Base-by-base conservation (phyloP, 345 rosid genomes). In the Eucalyptus guilfoylei region DNA sequence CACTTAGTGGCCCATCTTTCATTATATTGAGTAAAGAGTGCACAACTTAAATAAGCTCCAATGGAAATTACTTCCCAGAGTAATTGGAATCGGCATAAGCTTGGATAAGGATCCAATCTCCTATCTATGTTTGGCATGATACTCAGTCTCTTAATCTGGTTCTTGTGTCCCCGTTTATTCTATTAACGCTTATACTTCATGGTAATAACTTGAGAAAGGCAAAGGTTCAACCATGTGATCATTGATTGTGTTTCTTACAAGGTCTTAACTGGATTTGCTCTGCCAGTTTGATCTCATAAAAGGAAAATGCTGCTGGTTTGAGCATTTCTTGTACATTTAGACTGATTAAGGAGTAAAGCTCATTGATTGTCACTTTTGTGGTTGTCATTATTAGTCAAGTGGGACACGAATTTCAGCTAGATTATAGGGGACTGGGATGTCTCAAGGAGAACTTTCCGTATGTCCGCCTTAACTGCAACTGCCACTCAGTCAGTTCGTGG, bases 361-460 rank as follows among this genome's bases (percentile, higher is more conserved):
- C 42, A 47, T 60, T 40, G 49, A 47, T 28, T 7, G 23, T 45
- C 28, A 24, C 52, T 28, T 47, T 45, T 34, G 28, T n/a, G 80
- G 87, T 80, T 80, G 48, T 47, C 67, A 44, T 90, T 87, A 89
- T 90, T 52, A 96, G 99, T 90, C 99, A 96, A 91, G 96, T 99
- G 99, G 98, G 99, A 83, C 99, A 95, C 89, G 98, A 96, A 92
- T 97, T 96, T 87, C 96, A 98, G 83, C 99, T 98, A 90, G 99
- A 96, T 88, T 97, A 96, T 91, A 93, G 98, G 90, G 94, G 92
- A 55, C 90, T 96, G 88, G 97, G 99, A 88, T 94, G 64, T 58
- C 58, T 52, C 10, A 52, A 19, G 58, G 1, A 52, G 58, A 52
- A 52, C 58, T 52, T 52, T 19, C 58, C 0, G 10, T 52, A 52